Conservation (phyloP, 2,329 filamentous ascomycete species). For the Aspergillus nomiae region DNA sequence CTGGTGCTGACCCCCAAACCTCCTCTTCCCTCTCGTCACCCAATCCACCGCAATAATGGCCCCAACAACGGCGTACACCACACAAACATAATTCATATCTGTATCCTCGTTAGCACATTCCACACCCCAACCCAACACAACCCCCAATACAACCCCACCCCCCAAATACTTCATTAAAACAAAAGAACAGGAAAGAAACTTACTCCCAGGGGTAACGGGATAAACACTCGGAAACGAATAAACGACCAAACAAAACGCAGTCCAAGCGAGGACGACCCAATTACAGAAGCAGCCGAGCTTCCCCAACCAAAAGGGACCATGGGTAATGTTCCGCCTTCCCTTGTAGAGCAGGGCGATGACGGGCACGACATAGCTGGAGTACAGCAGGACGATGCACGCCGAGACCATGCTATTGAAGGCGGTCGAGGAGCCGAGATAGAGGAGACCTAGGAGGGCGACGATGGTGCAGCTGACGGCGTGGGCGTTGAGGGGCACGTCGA, state of each 20-base stretch:
- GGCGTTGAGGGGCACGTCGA: constrained; percentile 50
- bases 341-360: constrained; percentile 47
- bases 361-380: constrained; percentile 50
- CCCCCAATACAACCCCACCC: no score
- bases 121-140: no score
- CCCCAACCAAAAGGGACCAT: constrained; percentile 51
- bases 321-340: constrained; percentile 45
- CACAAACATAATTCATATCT: constrained; percentile 45
- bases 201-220: constrained; percentile 33
- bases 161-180: background rate
- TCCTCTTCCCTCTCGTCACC: constrained; percentile 28
- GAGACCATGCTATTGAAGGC: constrained; percentile 48
- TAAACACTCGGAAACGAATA: constrained; percentile 37
- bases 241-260: constrained; percentile 36
- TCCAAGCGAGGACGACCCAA: constrained; percentile 48
- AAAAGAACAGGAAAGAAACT: constrained; percentile 12
- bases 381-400: constrained; percentile 52
- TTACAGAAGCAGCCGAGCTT: constrained; percentile 45
- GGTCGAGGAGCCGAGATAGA: constrained; percentile 48
- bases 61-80: constrained; percentile 30
- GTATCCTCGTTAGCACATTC: background rate
- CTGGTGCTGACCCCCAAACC: constrained; percentile 29
- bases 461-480: constrained; percentile 47
- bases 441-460: constrained; percentile 48
- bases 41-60: constrained; percentile 36